Conservation (phyloP, 2,329 filamentous ascomycete genomes). For the Aquanectria penicillioides region DNA sequence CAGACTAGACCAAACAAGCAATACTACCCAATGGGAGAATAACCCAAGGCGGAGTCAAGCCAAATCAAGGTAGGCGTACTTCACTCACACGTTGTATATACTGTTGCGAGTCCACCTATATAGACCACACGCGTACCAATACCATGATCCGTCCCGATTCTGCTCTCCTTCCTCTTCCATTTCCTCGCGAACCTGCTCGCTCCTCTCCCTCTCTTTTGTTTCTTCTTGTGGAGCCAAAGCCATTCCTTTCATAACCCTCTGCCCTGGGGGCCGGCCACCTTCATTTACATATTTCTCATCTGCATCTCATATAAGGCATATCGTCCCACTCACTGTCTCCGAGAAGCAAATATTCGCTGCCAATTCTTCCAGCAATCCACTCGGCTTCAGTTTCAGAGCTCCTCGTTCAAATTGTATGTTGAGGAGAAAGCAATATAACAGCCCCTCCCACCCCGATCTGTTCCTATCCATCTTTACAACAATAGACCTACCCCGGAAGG, state of each 20-base stretch:
- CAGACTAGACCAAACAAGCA: neutral
- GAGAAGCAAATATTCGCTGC: neutral
- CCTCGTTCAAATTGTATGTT: neutral
- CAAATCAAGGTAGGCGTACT: no score
- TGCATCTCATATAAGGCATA: neutral
- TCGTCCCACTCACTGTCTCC: no score
- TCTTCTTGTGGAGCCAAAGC: conserved; percentile 5
- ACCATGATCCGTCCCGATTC: neutral
- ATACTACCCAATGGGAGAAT: neutral
- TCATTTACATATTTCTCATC: neutral
- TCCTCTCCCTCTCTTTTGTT: neutral
- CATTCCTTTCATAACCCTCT: conserved; percentile 12
- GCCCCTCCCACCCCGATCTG: neutral
- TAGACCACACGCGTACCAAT: conserved; percentile 1
- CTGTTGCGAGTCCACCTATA: neutral
- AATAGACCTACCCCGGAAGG: neutral
- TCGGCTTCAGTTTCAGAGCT: neutral
- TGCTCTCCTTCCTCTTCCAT: neutral
- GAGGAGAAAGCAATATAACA: neutral
- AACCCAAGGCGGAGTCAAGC: neutral
- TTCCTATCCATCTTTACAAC: neutral
- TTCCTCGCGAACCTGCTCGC: neutral
- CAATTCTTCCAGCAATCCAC: neutral
- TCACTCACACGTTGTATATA: neutral
- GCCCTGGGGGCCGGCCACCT: conserved; percentile 16